Evolutionary conservation across 352 stramenopile genomes (phyloP), one percentile per base, ranked within the genome.

Genomic region (Phytopythium ostracodes): DNA sequence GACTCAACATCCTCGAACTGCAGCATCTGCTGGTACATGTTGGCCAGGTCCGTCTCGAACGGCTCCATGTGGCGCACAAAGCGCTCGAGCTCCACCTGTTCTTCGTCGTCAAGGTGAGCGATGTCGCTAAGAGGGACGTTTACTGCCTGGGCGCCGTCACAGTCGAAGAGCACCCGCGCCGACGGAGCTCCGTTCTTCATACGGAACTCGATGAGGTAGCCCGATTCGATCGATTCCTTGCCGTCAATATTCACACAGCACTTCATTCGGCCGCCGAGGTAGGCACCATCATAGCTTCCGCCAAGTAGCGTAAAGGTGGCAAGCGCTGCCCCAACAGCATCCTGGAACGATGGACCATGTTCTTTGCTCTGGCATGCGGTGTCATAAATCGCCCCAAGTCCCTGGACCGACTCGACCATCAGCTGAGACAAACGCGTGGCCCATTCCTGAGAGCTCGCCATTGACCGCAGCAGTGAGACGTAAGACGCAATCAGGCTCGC

Each of bases 191-290:
- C 71, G 52, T 71, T 67, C 36, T 79, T 75, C 27, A 87, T 56
- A 12, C 66, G 62, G 44, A 87, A 80, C 12, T 84, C 71, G 10
- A 91, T 64, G 14, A 92, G 40, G 62, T 80, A 90, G 5, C 84
- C 84, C 0, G 70, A 88, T 57, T 94, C 84, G 25, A 89, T 73
- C 15, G 84, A 79, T 31, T 89, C 82, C 60, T 88, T 93, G 2
- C 71, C 78, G 36, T 93, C 81, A 27, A 91, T 82, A 20, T 79
- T 92, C 29, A 89, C 82, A 52, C 79, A 87, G 56, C 81, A 91
- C 12, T 75, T 84, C 2, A 92, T 79, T n/a, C 82, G 72, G 12
- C 73, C 77, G 52, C 81, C 79, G 18, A 91, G 64, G 51, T 67
- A 73, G 15, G 76, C 66, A 20, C 79, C 79, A 29, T 70, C 56